These are phyloP conservation scores for Endotrypanum monterogeii DNA, from an alignment of 208 protist genomes.

Conservation along the genomic window DNA sequence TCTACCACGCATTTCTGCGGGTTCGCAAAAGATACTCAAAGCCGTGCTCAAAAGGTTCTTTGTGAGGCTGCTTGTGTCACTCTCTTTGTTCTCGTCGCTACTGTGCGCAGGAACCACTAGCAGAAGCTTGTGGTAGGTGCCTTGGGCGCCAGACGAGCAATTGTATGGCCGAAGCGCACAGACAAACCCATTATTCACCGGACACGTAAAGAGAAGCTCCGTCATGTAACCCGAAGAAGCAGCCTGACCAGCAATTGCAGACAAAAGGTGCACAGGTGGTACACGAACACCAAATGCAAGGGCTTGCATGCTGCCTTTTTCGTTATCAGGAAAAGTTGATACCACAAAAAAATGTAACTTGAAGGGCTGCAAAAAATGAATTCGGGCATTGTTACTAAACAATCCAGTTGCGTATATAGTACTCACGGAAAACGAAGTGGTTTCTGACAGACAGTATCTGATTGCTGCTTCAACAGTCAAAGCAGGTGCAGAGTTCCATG, in stretches of 20 bases:
- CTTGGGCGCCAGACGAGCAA: not conserved
- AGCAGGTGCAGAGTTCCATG: constrained; percentile 18
- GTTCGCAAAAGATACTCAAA: constrained; percentile 2
- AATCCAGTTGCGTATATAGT: constrained; percentile 6
- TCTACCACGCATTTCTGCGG: not conserved
- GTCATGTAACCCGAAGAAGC: not conserved
- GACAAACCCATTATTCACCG: constrained; percentile 7
- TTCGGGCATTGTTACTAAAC: not conserved
- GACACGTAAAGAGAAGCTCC: constrained; percentile 25
- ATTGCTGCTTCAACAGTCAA: constrained; percentile 12
- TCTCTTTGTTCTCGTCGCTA: not conserved
- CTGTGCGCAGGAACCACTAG: constrained; percentile 9
- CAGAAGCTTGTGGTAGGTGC: constrained; percentile 17
- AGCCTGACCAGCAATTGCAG: constrained; percentile 14
- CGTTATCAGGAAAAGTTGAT: not conserved
- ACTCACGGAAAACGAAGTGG: constrained; percentile 26
- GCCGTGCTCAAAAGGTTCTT: not conserved
- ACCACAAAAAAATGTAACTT: constrained; percentile 21
- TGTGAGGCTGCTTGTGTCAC: not conserved
- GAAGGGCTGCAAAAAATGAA: constrained; percentile 21
- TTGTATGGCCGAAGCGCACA: constrained; percentile 15
- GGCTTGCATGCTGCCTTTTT: not conserved
- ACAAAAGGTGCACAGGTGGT: constrained; percentile 17
- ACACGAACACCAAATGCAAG: not conserved
- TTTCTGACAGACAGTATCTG: constrained; percentile 18